phyloP scores from a whole-genome alignment of 148 eudicot species.

The Vaccinium vitisidaea region DNA sequence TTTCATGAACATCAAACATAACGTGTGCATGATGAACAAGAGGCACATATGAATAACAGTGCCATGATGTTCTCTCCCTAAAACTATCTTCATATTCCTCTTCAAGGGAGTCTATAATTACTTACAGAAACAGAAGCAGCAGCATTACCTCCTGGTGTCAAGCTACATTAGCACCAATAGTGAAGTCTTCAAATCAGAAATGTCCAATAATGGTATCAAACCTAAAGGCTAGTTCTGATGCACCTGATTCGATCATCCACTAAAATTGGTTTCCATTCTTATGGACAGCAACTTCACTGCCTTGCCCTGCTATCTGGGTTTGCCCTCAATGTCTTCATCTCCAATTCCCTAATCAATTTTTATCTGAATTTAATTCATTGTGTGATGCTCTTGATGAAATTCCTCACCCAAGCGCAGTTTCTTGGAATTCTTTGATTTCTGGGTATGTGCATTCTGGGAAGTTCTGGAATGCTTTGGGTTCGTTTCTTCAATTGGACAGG shows the following conservation, averaged over 20 bases:
- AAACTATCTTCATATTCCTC: conserved; percentile 3
- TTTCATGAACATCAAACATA: too few relatives aligned
- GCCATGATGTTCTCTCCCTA: too few relatives aligned
- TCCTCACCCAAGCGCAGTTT: conserved; percentile 55
- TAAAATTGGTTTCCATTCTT: conserved; percentile 22
- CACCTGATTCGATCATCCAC: conserved; percentile 47
- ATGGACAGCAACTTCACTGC: conserved; percentile 67
- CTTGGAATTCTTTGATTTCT: conserved; percentile 82
- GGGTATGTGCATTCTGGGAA: conserved; percentile 71
- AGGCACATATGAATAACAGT: too few relatives aligned
- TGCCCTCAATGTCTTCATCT: conserved; percentile 40
- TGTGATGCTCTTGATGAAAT: conserved; percentile 70
- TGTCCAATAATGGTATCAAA: conserved; percentile 22
- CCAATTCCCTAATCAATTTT: conserved; percentile 47
- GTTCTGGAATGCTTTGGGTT: conserved; percentile 42
- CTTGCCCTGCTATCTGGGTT: conserved; percentile 48
- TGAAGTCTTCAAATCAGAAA: conserved; percentile 5
- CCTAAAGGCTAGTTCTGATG: conserved; percentile 43
- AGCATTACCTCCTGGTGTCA: not conserved
- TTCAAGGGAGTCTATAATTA: conserved; percentile 3
- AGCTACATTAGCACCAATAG: not conserved
- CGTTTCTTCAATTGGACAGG: conserved; percentile 51
- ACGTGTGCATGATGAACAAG: too few relatives aligned
- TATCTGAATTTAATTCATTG: conserved; percentile 42
- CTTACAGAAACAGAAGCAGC: not conserved